Conservation (phyloP, 192 early-diverging fungal genomes). For the Blastocladiella britannica region DNA sequence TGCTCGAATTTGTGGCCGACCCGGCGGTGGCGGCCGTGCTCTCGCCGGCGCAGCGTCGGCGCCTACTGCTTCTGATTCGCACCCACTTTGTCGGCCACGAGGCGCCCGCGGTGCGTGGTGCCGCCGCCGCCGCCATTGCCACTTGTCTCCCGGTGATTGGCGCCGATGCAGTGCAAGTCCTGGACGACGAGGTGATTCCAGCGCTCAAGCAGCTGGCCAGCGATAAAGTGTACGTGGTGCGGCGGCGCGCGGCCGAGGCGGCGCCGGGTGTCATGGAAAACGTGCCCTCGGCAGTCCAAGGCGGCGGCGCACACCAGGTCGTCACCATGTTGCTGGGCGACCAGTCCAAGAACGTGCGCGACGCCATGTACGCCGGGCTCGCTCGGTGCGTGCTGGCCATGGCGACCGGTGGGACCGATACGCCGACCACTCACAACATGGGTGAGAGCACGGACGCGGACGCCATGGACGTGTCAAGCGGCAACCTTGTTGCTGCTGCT, state of each 20-base stretch:
- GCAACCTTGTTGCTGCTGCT: no score
- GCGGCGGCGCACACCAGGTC: neutral
- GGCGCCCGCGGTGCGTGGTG: neutral
- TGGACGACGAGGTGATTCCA: neutral
- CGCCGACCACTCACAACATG: no score
- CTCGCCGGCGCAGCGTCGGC: no score
- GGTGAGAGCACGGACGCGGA: no score
- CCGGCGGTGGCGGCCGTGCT: no score
- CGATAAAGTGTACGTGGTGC: neutral
- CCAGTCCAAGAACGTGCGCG: neutral
- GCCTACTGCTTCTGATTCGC: no score
- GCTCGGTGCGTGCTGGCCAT: neutral
- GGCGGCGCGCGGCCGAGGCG: neutral
- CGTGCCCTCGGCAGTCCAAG: neutral
- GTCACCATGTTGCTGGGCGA: neutral
- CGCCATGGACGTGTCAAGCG: neutral
- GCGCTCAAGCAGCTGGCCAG: neutral
- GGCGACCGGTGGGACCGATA: neutral
- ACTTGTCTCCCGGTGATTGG: no score
- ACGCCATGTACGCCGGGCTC: neutral
- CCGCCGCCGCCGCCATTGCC: neutral
- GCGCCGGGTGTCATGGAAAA: neutral
- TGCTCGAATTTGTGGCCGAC: neutral
- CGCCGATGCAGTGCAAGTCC: no score
- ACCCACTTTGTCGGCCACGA: no score